These are phyloP conservation scores for Begonia loranthoides DNA, from an alignment of 306 rosid genomes.

Conservation along the genomic window DNA sequence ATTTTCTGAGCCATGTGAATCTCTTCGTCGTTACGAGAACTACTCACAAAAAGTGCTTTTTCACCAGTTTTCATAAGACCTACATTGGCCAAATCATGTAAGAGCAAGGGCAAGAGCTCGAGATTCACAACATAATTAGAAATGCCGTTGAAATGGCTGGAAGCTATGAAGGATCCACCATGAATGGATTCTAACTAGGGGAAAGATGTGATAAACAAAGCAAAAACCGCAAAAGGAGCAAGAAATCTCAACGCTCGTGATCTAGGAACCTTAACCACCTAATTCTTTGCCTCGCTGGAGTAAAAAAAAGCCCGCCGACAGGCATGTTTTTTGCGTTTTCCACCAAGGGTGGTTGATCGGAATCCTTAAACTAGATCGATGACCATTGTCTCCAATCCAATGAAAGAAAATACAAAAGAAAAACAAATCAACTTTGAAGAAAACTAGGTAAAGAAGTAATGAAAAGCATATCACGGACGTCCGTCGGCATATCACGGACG, in stretches of 20 bases:
- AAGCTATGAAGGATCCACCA: conserved; percentile 2
- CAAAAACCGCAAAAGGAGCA: conserved; percentile 12
- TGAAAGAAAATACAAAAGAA: neutral
- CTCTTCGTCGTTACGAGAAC: neutral
- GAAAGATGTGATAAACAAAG: conserved; percentile 17
- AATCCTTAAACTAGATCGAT: conserved; percentile 17
- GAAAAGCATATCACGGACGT: no score
- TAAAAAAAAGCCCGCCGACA: conserved; percentile 1
- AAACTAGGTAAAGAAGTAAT: conserved; percentile 1
- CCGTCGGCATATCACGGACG: no score
- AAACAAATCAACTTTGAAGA: neutral
- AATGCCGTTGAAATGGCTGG: neutral
- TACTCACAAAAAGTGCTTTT: conserved; percentile 15
- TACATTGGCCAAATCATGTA: conserved; percentile 36
- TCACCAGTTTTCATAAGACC: conserved; percentile 18
- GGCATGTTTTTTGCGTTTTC: conserved; percentile 8
- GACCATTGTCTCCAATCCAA: conserved; percentile 20
- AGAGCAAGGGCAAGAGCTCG: conserved; percentile 14
- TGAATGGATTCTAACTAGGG: conserved; percentile 12
- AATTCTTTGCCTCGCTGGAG: neutral
- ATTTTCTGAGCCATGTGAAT: neutral
- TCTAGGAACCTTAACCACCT: conserved; percentile 19
- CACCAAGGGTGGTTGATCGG: conserved; percentile 3
- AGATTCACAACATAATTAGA: conserved; percentile 1
- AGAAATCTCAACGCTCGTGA: conserved; percentile 18